These are phyloP conservation scores for Aspergillus fijiensis DNA, from an alignment of 2,329 filamentous ascomycete species.

Conservation along the genomic window DNA sequence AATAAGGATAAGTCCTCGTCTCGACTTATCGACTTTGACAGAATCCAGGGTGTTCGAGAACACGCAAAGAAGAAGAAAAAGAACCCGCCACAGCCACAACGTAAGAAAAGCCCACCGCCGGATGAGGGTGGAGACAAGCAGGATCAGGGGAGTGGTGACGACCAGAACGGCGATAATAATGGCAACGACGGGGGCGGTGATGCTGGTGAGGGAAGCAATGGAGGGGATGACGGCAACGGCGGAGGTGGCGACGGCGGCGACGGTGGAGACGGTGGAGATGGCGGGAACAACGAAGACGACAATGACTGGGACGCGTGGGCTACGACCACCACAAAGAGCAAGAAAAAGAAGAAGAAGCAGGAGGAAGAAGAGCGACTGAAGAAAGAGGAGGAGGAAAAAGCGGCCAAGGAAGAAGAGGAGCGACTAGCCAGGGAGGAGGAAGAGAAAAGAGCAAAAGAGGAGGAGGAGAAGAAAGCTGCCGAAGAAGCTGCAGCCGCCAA, in stretches of 20 bases:
- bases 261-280: slow-evolving; percentile 28
- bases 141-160: slow-evolving; percentile 15
- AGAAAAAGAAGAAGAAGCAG: slow-evolving; percentile 38
- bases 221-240: slow-evolving; percentile 35
- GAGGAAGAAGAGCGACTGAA: slow-evolving; percentile 29
- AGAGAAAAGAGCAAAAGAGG: slow-evolving; percentile 26
- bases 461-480: slow-evolving; percentile 29
- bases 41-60: slow-evolving; percentile 30
- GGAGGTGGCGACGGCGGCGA: slow-evolving; percentile 37
- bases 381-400: slow-evolving; percentile 30
- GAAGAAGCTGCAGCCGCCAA: slow-evolving; percentile 30
- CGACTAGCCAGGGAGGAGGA: slow-evolving; percentile 28
- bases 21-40: slow-evolving; percentile 27
- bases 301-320: slow-evolving; percentile 45
- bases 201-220: slow-evolving; percentile 33
- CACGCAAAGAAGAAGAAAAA: slow-evolving; percentile 35
- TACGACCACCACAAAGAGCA: slow-evolving; percentile 33
- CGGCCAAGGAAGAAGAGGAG: slow-evolving; percentile 27
- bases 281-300: slow-evolving; percentile 33
- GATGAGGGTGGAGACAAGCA: slow-evolving; percentile 23
- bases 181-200: slow-evolving; percentile 46
- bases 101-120: slow-evolving; percentile 14
- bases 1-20: slow-evolving; percentile 6
- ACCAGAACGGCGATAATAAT: slow-evolving; percentile 26
- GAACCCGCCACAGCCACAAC: slow-evolving; percentile 15